phyloP scores from a whole-genome alignment of 2,329 filamentous ascomycete genomes.

The Purpureocillium lavendulum region DNA sequence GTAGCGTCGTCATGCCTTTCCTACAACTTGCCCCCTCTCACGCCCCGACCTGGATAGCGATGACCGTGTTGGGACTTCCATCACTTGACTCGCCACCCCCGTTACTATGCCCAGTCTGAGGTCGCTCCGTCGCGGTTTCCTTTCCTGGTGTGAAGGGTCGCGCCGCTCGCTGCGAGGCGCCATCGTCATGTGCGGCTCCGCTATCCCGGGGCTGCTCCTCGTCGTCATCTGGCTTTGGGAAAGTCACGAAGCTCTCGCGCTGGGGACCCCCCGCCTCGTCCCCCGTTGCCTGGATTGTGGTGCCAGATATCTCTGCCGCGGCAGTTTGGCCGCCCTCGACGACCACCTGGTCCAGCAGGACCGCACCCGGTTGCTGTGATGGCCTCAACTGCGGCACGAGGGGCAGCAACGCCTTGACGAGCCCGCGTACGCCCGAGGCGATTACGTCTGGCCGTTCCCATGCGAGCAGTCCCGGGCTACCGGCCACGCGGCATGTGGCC shows the following conservation, averaged over 20 bases:
- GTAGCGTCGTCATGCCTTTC: too few species aligned
- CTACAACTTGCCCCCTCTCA: background rate
- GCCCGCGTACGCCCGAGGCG: conserved; percentile 27
- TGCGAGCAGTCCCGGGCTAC: conserved; percentile 34
- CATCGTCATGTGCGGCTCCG: too few species aligned
- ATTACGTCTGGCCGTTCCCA: conserved; percentile 42
- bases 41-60: conserved; percentile 3
- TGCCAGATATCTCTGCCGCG: conserved; percentile 10
- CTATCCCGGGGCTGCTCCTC: too few species aligned
- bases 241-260: background rate
- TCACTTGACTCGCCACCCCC: conserved; percentile 3
- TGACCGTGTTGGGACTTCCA: conserved; percentile 9
- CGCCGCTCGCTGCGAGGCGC: background rate
- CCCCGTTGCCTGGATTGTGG: conserved; percentile 1
- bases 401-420: conserved; percentile 30
- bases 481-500: conserved; percentile 27
- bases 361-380: conserved; percentile 14
- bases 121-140: background rate
- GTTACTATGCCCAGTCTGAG: background rate
- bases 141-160: background rate
- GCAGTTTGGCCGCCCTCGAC: conserved; percentile 10
- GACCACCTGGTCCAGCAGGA: conserved; percentile 25
- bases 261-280: background rate
- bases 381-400: conserved; percentile 27
- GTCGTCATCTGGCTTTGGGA: background rate